Evolutionary conservation across 2,329 filamentous ascomycete species (phyloP).

Genomic region (Pestalotiopsis sp.): DNA sequence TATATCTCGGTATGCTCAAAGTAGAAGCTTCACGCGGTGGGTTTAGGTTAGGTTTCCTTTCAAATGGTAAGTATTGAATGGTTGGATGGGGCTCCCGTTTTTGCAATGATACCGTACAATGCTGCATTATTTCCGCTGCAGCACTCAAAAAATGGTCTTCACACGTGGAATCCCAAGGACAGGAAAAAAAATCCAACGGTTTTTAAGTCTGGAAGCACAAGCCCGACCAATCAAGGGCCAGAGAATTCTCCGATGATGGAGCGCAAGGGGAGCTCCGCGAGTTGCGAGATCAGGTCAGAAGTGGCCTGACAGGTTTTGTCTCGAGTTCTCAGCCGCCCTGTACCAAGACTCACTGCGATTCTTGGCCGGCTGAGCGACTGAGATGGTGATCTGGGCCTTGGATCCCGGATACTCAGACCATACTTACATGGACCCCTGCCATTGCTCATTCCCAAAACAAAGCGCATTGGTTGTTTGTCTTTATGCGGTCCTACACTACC

Average conservation of each 20-base stretch:
- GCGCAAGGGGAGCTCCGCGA: conserved; percentile 2
- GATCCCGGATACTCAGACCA: conserved; percentile 3
- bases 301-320: conserved; percentile 4
- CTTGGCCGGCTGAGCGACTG: neutral
- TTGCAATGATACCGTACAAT: neutral
- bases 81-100: neutral
- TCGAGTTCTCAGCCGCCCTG: neutral
- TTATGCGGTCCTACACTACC: conserved; percentile 6
- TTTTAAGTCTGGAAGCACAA: neutral
- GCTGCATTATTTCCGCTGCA: neutral
- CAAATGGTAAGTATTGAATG: neutral
- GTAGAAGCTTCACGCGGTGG: neutral
- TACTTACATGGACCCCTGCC: conserved; percentile 4
- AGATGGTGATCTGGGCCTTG: neutral
- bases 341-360: no score
- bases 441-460: neutral
- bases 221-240: neutral
- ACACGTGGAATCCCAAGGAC: neutral
- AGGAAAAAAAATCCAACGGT: neutral
- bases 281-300: conserved; percentile 7
- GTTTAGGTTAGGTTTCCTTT: neutral
- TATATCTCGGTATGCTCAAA: neutral
- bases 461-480: neutral
- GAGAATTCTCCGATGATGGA: conserved; percentile 4
- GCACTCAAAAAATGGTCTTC: neutral